Evolutionary conservation across 345 rosid genomes (phyloP).

Genomic region (Dimocarpus longan): DNA sequence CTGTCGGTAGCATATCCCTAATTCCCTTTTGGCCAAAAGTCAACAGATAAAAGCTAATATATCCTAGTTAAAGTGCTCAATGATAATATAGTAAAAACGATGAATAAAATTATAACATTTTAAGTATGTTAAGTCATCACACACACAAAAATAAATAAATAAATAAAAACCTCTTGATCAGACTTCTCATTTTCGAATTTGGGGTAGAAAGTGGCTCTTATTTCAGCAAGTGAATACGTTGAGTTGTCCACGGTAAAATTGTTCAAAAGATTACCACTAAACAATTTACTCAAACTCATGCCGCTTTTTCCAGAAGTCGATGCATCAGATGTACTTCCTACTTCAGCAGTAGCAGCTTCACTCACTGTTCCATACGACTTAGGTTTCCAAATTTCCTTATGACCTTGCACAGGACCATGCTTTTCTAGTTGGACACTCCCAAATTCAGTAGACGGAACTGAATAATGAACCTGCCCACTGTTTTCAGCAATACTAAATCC

Average conservation of each 20-base stretch:
- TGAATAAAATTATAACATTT: background rate
- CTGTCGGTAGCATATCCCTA: background rate
- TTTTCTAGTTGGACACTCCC: constrained; percentile 24
- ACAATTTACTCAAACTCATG: constrained; percentile 50
- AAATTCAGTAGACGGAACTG: constrained; percentile 19
- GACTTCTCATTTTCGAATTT: constrained; percentile 98
- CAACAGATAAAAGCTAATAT: background rate
- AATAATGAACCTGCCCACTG: constrained; percentile 29
- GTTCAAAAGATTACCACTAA: constrained; percentile 47
- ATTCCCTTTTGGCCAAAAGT: background rate
- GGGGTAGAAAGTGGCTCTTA: constrained; percentile 96
- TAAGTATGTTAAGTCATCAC: background rate
- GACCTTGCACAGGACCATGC: constrained; percentile 22
- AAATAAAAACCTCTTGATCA: constrained; percentile 79
- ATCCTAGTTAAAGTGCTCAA: background rate
- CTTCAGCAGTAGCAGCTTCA: constrained; percentile 37
- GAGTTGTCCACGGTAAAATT: constrained; percentile 68
- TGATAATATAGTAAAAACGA: background rate
- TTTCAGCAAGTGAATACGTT: constrained; percentile 65
- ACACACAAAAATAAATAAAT: background rate
- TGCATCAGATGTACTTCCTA: constrained; percentile 28
- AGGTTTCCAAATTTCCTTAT: constrained; percentile 50
- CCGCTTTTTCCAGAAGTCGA: constrained; percentile 27
- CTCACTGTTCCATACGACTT: constrained; percentile 58
- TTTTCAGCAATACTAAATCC: constrained; percentile 53